Base-by-base conservation (phyloP, 2,329 filamentous ascomycete genomes). In the Xylariales sp. region DNA sequence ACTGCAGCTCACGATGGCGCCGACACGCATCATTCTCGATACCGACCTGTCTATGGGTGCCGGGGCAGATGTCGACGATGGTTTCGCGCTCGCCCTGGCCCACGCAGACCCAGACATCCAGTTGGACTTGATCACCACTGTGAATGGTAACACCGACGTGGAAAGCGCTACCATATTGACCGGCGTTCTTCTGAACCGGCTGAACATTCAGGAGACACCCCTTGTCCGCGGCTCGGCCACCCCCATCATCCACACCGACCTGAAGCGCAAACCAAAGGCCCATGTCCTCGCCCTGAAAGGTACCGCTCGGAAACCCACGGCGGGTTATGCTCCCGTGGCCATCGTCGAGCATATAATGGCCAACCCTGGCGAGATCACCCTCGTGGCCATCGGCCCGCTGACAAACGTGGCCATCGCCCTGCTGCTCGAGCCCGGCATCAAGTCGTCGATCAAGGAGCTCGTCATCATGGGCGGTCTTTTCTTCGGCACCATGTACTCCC, bases 81-180 rank as follows among this genome's bases (percentile, higher is more conserved):
- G 38, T 23, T 35, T 40, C n/a, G 38, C 38, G 24, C 38, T 40
- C 18, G 38, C 38, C 6, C 25, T 40, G 18, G 38, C 38, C 8
- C 38, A 40, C 15, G 38, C 38, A 12, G 38, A 40, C 18, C 31
- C 38, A 15, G 32, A 40, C 33, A 40, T 40, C 20, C 31, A 40
- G 19, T 32, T 40, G 16, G 38, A 40, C 24, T 24, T 40, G 14
- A 24, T 40, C 14, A 40, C 38, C 15, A 40, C 38, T 5, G 38
- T 40, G 25, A 40, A 40, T 32, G 38, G 38, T 17, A 40, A 40
- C 38, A 40, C 38, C 13, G 38, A 40, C 27, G 31, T 40, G 15
- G 38, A 40, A 24, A 40, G 38, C 27, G 38, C 38, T 16, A 40
- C 38, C 21, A 36, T 40, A 21, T 24, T 40, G 31, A 40, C 38